A percentile compares a stretch with the other conserved stretches of the same genome.
Conservation (phyloP, 1,139 yeast species). For the Scheffersomyces insectosa region DNA sequence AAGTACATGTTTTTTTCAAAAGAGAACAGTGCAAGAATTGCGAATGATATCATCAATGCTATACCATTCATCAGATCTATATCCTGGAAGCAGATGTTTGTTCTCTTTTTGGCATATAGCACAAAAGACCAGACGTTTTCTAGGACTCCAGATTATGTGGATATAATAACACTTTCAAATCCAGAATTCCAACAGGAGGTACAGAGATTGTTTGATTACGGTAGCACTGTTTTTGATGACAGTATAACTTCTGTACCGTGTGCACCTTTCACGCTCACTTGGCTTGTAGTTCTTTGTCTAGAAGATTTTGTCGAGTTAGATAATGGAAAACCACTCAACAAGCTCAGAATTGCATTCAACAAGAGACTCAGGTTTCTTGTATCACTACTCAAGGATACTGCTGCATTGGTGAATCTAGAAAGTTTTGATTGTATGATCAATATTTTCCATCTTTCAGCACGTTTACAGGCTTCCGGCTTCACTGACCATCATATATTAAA, state of each 20-base stretch:
- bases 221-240: constrained; percentile 35
- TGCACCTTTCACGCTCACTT: constrained; percentile 32
- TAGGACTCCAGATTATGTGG: constrained; percentile 52
- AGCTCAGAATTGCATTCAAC: constrained; percentile 35
- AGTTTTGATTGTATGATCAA: constrained; percentile 46
- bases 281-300: constrained; percentile 37
- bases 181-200: constrained; percentile 27
- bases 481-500: constrained; percentile 41
- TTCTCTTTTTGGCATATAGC: constrained; percentile 51
- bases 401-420: constrained; percentile 38
- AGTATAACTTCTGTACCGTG: constrained; percentile 18
- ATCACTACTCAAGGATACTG: constrained; percentile 34
- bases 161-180: constrained; percentile 28
- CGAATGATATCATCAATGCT: constrained; percentile 40
- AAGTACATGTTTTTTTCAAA: constrained; percentile 48
- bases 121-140: constrained; percentile 57
- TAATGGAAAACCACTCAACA: constrained; percentile 19
- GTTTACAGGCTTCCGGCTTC: constrained; percentile 22
- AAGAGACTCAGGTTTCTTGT: constrained; percentile 36
- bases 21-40: constrained; percentile 28
- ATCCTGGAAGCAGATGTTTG: constrained; percentile 55
- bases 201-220: constrained; percentile 35
- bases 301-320: constrained; percentile 38
- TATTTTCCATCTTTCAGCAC: constrained; percentile 44
- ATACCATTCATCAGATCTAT: constrained; percentile 46